phyloP scores from a whole-genome alignment of 208 protist species.

The Naegleria gruberi region DNA sequence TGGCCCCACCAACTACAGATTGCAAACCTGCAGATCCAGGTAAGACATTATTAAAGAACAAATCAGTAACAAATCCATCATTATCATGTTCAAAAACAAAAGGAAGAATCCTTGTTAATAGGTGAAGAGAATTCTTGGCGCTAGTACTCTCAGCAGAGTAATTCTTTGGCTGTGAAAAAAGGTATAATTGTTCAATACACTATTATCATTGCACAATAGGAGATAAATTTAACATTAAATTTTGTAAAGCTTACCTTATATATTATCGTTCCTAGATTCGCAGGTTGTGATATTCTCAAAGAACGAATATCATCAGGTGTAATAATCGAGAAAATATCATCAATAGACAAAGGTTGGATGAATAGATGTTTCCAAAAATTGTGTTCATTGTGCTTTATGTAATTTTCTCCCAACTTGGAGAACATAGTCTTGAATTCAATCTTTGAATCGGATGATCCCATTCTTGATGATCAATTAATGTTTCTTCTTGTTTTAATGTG shows the following conservation, averaged over 20 bases:
- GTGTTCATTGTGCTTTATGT: background rate
- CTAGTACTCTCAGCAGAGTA: background rate
- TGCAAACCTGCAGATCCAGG: background rate
- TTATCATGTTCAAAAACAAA: conserved; percentile 20
- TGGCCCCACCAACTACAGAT: background rate
- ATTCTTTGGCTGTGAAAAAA: background rate
- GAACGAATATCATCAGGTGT: background rate
- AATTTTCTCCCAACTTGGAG: background rate
- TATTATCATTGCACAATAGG: background rate
- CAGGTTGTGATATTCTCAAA: background rate
- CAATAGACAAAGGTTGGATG: background rate
- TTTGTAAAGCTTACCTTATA: background rate
- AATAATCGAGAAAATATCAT: conserved; percentile 10
- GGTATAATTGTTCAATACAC: background rate
- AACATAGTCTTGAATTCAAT: background rate
- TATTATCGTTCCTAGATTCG: background rate
- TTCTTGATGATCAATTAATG: background rate
- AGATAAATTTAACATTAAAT: background rate
- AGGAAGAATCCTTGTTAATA: conserved; percentile 8
- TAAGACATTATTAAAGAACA: background rate
- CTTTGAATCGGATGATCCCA: background rate
- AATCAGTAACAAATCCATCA: background rate
- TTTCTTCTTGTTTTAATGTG: background rate
- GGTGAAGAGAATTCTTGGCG: background rate
- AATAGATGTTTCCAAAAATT: conserved; percentile 5